Percentiles rank a stretch among this genome's conserved stretches.
phyloP scores from a whole-genome alignment of 1,284 basidiomycete species.

The Trametes pubescens region DNA sequence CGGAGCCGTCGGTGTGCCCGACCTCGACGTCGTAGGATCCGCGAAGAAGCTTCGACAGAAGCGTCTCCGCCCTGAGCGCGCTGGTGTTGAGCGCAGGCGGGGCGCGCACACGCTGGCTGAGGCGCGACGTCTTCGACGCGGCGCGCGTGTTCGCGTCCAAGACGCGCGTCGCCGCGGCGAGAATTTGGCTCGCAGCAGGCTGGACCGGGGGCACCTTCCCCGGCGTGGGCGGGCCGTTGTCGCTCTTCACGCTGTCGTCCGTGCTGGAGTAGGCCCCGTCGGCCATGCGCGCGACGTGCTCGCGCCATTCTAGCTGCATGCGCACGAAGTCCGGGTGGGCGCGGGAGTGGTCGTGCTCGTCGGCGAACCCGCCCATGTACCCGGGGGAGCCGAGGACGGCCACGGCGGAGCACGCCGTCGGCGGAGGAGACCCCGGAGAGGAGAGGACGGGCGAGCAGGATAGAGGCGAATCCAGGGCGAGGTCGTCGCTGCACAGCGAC shows the following conservation, averaged over 20 bases:
- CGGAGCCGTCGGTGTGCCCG: slow-evolving; percentile 15
- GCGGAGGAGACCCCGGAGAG: slow-evolving; percentile 22
- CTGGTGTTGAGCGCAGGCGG: slow-evolving; percentile 25
- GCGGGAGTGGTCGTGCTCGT: slow-evolving; percentile 22
- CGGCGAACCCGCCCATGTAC: slow-evolving; percentile 17
- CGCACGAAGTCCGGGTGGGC: slow-evolving; percentile 21
- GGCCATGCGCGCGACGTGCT: slow-evolving; percentile 20
- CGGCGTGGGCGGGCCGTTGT: neutral
- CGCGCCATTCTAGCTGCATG: slow-evolving; percentile 9
- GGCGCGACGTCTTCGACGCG: slow-evolving; percentile 11
- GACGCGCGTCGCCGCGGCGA: neutral
- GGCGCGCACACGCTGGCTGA: slow-evolving; percentile 26
- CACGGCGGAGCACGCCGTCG: slow-evolving; percentile 19
- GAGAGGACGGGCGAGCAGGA: slow-evolving; percentile 6
- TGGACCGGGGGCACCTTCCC: too few relatives aligned
- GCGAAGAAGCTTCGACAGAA: slow-evolving; percentile 16
- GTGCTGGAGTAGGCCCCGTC: slow-evolving; percentile 17
- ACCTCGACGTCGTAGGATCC: slow-evolving; percentile 24
- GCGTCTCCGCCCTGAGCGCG: neutral
- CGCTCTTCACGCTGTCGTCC: neutral
- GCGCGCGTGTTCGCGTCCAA: neutral
- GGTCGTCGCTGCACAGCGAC: slow-evolving; percentile 17
- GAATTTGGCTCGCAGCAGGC: too few relatives aligned
- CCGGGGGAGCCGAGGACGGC: slow-evolving; percentile 24
- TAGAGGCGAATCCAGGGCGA: slow-evolving; percentile 12